phyloP scores from a whole-genome alignment of 352 stramenopile genomes.

The Phytophthora pisi region DNA sequence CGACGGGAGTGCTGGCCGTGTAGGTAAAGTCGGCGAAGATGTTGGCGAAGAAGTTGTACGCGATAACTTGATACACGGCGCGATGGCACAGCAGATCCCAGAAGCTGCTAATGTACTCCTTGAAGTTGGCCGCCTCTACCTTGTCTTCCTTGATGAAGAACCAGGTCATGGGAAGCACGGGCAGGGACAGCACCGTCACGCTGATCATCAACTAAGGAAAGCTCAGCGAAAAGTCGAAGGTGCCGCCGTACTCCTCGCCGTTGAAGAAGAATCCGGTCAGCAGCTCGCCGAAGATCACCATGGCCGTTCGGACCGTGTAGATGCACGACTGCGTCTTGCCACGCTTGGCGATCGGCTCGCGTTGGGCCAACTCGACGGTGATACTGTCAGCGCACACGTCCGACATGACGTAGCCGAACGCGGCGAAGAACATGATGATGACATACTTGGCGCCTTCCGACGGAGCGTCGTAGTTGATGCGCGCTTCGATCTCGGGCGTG shows the following conservation, averaged over 20 bases:
- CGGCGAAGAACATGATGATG: slow-evolving; percentile 34
- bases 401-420: slow-evolving; percentile 31
- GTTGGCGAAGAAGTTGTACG: slow-evolving; percentile 39
- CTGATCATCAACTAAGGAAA: slow-evolving; percentile 48
- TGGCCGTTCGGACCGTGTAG: slow-evolving; percentile 44
- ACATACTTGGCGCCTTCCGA: slow-evolving; percentile 37
- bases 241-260: slow-evolving; percentile 29
- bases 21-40: slow-evolving; percentile 42
- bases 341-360: slow-evolving; percentile 48
- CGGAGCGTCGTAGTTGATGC: slow-evolving; percentile 43
- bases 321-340: slow-evolving; percentile 54
- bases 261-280: slow-evolving; percentile 61
- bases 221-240: slow-evolving; percentile 28
- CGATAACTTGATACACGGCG: slow-evolving; percentile 44
- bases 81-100: slow-evolving; percentile 35
- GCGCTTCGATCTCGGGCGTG: slow-evolving; percentile 24
- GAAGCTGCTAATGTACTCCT: slow-evolving; percentile 35
- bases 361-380: slow-evolving; percentile 56
- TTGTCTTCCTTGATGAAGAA: slow-evolving; percentile 43
- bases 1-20: slow-evolving; percentile 28
- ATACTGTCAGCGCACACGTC: slow-evolving; percentile 43
- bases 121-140: slow-evolving; percentile 27
- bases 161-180: slow-evolving; percentile 38
- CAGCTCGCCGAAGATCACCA: slow-evolving; percentile 44
- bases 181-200: slow-evolving; percentile 29